Evolutionary conservation across 2,329 filamentous ascomycete species (phyloP).

Genomic region (Alternaria dauci): DNA sequence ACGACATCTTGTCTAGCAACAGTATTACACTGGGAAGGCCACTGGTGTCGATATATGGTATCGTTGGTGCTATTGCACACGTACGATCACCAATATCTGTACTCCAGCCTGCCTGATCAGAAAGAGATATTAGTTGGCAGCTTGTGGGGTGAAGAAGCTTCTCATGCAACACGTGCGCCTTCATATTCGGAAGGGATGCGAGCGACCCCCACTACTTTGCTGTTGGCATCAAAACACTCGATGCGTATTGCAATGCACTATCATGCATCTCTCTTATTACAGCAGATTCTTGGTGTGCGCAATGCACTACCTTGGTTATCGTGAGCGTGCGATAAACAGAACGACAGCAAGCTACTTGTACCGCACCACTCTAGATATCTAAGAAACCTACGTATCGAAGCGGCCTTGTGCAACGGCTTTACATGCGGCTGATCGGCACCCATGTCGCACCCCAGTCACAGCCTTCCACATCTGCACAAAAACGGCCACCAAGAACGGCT

Average conservation of each 20-base stretch:
- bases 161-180: background rate
- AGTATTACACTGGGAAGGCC: background rate
- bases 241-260: background rate
- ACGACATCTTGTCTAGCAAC: background rate
- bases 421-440: background rate
- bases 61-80: background rate
- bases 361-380: background rate
- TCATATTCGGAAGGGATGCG: background rate
- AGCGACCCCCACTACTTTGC: background rate
- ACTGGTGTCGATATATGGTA: background rate
- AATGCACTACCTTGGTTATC: background rate
- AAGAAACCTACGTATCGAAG: background rate
- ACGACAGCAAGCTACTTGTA: background rate
- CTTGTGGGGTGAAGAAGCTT: background rate
- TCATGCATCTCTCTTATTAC: background rate
- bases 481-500: background rate
- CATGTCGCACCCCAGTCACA: background rate
- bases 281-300: background rate
- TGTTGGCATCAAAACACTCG: background rate
- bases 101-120: background rate
- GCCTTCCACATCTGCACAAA: background rate
- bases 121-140: slow-evolving; percentile 1
- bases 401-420: background rate
- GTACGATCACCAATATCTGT: background rate
- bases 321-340: background rate